Percentiles rank a stretch among this genome's conserved stretches.
These are phyloP conservation scores for Fomitopsis pulvina DNA, from an alignment of 768 basidiomycete species.

Conservation along the genomic window DNA sequence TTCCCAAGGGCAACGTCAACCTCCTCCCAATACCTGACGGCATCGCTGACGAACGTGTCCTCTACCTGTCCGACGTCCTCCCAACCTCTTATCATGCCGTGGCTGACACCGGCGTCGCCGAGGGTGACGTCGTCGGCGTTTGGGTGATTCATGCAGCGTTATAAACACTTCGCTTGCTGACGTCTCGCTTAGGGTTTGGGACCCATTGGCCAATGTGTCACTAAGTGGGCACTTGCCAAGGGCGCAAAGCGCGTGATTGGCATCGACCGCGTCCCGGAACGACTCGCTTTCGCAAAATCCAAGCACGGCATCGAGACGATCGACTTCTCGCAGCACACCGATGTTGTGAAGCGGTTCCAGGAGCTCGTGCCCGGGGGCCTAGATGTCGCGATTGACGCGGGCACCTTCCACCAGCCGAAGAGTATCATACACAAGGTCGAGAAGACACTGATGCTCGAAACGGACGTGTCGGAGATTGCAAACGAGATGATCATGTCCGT, in stretches of 20 bases:
- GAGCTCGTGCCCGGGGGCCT: constrained; percentile 60
- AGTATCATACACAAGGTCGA: constrained; percentile 56
- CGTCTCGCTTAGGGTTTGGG: constrained; percentile 43
- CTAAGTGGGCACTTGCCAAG: constrained; percentile 57
- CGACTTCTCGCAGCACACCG: constrained; percentile 45
- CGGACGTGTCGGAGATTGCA: constrained; percentile 60
- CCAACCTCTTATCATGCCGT: constrained; percentile 72
- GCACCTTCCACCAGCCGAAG: constrained; percentile 69
- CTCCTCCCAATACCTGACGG: constrained; percentile 61
- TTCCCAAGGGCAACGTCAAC: constrained; percentile 69
- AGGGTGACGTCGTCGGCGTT: constrained; percentile 65
- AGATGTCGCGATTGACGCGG: constrained; percentile 52
- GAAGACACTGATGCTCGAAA: constrained; percentile 69
- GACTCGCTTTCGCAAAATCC: constrained; percentile 40
- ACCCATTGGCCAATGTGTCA: constrained; percentile 58
- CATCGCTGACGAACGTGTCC: constrained; percentile 54
- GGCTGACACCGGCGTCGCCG: constrained; percentile 64
- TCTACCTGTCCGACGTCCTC: constrained; percentile 56
- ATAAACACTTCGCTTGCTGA: background rate
- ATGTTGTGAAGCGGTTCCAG: constrained; percentile 47
- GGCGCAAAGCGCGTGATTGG: constrained; percentile 66
- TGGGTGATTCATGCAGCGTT: constrained; percentile 40
- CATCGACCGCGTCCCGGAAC: constrained; percentile 55
- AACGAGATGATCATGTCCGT: constrained; percentile 43
- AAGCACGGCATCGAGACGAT: constrained; percentile 46